Percentiles rank a stretch among this genome's conserved stretches.
Evolutionary conservation across 192 early-diverging fungal species (phyloP).

Genomic region (Kappamyces sp.): DNA sequence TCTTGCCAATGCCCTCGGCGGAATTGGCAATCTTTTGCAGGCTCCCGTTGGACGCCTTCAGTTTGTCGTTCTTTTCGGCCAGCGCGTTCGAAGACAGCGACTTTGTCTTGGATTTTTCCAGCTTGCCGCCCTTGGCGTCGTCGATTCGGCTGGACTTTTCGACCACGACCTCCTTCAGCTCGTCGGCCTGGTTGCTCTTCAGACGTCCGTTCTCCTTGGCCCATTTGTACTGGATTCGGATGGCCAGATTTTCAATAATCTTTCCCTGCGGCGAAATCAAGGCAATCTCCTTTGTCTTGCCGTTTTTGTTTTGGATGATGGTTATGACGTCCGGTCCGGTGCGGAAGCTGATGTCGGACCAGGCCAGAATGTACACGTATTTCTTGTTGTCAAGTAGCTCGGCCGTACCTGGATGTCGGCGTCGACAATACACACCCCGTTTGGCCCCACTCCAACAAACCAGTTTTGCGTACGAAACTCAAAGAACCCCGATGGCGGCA

Average conservation of each 20-base stretch:
- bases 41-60: no score
- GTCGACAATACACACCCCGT: slow-evolving; percentile 46
- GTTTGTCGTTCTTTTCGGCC: no score
- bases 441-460: slow-evolving; percentile 40
- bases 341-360: slow-evolving; percentile 1
- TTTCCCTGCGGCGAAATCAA: slow-evolving; percentile 24
- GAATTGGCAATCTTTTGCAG: no score
- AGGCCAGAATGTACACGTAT: slow-evolving; percentile 20
- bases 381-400: slow-evolving; percentile 24
- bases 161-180: no score
- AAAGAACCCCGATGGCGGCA: slow-evolving; percentile 52
- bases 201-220: slow-evolving; percentile 7
- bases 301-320: slow-evolving; percentile 4
- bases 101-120: no score
- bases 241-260: slow-evolving; percentile 27
- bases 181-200: neutral
- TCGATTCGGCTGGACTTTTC: no score
- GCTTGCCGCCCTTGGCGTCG: no score
- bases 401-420: slow-evolving; percentile 32
- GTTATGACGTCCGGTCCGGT: neutral
- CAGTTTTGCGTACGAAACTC: slow-evolving; percentile 47
- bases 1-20: no score
- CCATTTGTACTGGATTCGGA: slow-evolving; percentile 25
- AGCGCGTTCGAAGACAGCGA: no score
- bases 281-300: slow-evolving; percentile 19